A percentile compares a stretch with the other conserved stretches of the same genome.
These are phyloP conservation scores for Massarina eburnea DNA, from an alignment of 2,329 filamentous ascomycete genomes.

Conservation along the genomic window DNA sequence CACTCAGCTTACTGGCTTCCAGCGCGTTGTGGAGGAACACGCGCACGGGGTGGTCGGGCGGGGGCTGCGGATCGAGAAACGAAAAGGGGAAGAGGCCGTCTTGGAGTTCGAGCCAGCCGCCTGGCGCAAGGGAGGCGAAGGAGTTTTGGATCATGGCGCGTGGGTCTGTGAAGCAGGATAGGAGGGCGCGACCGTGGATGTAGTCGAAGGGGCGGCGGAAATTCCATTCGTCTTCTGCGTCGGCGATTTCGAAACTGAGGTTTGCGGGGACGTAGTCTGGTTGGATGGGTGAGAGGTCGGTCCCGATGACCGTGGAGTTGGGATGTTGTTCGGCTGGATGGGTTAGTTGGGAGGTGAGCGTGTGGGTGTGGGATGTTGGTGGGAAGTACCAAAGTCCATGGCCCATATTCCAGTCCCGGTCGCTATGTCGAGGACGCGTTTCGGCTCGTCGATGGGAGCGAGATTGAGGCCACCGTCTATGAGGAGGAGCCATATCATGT, in stretches of 20 bases:
- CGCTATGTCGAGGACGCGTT: conserved; percentile 21
- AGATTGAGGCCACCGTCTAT: conserved; percentile 14
- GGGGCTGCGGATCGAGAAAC: conserved; percentile 19
- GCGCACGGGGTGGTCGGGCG: conserved; percentile 11
- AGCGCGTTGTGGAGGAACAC: conserved; percentile 20
- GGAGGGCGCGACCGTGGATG: conserved; percentile 56
- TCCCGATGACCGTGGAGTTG: conserved; percentile 17
- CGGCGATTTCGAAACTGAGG: conserved; percentile 28
- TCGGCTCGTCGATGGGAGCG: conserved; percentile 14
- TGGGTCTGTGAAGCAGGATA: conserved; percentile 56
- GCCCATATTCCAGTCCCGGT: conserved; percentile 25
- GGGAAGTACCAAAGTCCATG: conserved; percentile 8
- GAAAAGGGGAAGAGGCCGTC: conserved; percentile 36
- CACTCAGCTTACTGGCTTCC: conserved; percentile 38
- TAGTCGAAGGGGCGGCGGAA: conserved; percentile 57
- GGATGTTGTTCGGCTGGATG: conserved; percentile 20
- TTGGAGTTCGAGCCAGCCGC: conserved; percentile 54
- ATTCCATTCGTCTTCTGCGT: conserved; percentile 53
- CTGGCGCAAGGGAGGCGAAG: conserved; percentile 45
- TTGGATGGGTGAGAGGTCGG: conserved; percentile 32
- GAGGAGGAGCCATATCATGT: conserved; percentile 21
- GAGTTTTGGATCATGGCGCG: conserved; percentile 47
- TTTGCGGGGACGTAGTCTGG: conserved; percentile 14
- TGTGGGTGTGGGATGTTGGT: too few relatives aligned
- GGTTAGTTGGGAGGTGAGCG: background rate